Evolutionary conservation across 768 basidiomycete species (phyloP).

Genomic region (Cyclocybe cylindracea): DNA sequence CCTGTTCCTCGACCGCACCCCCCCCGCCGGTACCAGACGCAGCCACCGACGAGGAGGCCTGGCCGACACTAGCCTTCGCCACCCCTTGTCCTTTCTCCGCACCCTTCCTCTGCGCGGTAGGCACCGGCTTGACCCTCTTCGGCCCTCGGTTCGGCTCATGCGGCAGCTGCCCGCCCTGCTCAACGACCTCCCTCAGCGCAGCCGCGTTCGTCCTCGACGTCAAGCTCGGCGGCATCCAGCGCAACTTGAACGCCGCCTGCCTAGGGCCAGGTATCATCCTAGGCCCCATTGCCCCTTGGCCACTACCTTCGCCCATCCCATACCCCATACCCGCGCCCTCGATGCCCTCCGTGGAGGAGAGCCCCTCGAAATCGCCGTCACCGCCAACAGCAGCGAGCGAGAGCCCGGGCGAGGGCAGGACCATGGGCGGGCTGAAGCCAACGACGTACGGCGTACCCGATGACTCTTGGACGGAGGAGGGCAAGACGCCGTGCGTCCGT

Average conservation of each 20-base stretch:
- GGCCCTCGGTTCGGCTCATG: conserved; percentile 1
- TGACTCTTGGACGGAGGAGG: conserved; percentile 12
- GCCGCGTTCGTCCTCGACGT: conserved; percentile 26
- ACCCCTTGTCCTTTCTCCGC: no score
- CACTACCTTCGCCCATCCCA: neutral
- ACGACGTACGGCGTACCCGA: conserved; percentile 30
- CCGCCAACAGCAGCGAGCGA: neutral
- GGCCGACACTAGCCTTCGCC: no score
- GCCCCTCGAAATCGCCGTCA: neutral
- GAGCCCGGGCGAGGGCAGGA: conserved; percentile 19
- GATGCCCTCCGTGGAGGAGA: neutral
- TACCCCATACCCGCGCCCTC: neutral
- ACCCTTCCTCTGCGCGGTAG: no score
- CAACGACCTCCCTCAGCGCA: neutral
- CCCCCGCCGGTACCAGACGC: no score
- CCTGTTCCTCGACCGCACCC: no score
- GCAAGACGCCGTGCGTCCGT: conserved; percentile 65
- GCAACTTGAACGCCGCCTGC: conserved; percentile 26
- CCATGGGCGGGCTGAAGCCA: conserved; percentile 39
- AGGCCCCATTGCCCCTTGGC: neutral
- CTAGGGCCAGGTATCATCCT: neutral
- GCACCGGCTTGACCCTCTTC: no score
- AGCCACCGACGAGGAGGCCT: no score
- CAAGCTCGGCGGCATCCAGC: conserved; percentile 46
- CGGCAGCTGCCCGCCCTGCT: conserved; percentile 10